Evolutionary conservation across 345 rosid genomes (phyloP).

Genomic region (Brassica carinata): DNA sequence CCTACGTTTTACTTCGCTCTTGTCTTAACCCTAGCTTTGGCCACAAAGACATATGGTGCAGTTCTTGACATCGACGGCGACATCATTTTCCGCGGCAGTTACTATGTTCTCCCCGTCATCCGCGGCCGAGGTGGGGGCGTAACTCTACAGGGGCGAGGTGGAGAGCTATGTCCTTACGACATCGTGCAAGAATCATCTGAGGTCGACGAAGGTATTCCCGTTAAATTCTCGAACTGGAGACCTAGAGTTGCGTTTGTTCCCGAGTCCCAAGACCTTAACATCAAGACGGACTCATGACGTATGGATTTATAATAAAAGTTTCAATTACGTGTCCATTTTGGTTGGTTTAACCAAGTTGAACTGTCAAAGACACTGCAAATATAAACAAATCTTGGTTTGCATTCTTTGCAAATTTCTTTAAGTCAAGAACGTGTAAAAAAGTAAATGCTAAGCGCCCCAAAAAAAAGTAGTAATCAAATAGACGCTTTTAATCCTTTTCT

Average conservation of each 20-base stretch:
- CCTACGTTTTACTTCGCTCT: slow-evolving; percentile 19
- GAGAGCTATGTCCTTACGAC: neutral
- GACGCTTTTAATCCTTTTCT: too few species aligned
- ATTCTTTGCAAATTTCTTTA: too few species aligned
- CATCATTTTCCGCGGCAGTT: neutral
- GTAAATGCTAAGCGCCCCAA: too few species aligned
- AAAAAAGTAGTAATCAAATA: too few species aligned
- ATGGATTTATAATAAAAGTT: too few species aligned
- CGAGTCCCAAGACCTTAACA: neutral
- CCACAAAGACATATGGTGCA: neutral
- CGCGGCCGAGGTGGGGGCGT: slow-evolving; percentile 12
- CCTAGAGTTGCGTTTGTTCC: slow-evolving; percentile 12
- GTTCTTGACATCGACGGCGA: slow-evolving; percentile 3
- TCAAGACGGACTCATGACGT: too few species aligned
- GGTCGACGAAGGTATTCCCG: neutral
- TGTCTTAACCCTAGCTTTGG: slow-evolving; percentile 3
- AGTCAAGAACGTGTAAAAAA: too few species aligned
- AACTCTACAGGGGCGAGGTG: neutral
- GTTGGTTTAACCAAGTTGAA: too few species aligned
- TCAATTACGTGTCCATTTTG: too few species aligned
- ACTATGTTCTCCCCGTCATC: slow-evolving; percentile 19
- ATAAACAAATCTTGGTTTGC: too few species aligned
- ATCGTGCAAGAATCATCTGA: slow-evolving; percentile 1
- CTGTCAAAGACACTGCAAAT: too few species aligned
- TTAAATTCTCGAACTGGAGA: slow-evolving; percentile 25